phyloP scores from a whole-genome alignment of 495 filamentous ascomycete genomes.

The Cladorrhinum samala region DNA sequence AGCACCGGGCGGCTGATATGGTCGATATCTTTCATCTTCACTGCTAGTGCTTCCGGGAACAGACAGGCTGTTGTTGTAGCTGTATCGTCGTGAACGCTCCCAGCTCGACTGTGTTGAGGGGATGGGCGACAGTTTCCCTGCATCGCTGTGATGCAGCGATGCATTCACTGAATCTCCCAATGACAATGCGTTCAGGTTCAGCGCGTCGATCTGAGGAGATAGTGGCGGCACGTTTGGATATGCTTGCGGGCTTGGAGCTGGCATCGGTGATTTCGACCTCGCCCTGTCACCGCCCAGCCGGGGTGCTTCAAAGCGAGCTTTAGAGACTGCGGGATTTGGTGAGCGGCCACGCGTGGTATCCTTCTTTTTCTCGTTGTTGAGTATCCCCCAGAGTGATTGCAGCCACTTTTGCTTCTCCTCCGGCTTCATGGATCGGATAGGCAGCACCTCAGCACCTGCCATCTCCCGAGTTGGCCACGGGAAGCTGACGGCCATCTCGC shows the following conservation, averaged over 20 bases:
- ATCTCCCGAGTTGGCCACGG: constrained; percentile 33
- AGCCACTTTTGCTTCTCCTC: constrained; percentile 32
- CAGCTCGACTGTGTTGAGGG: not conserved
- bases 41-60: not conserved
- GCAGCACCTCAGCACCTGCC: constrained; percentile 31
- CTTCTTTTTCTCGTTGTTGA: constrained; percentile 19
- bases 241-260: not conserved
- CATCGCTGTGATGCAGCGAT: not conserved
- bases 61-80: not conserved
- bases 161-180: not conserved
- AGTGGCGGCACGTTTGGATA: not conserved
- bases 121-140: not conserved
- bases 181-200: not conserved
- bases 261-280: constrained; percentile 13
- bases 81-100: not conserved
- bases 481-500: constrained; percentile 32
- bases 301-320: constrained; percentile 21
- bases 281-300: constrained; percentile 1
- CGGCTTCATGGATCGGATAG: constrained; percentile 28
- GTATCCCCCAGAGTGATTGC: constrained; percentile 21
- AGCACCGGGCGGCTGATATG: not conserved
- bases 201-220: constrained; percentile 3
- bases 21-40: not conserved
- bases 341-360: constrained; percentile 5
- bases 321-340: not conserved